A percentile compares a stretch with the other conserved stretches of the same genome.
phyloP scores from a whole-genome alignment of 2,329 filamentous ascomycete species.

The Thielaviopsis punctulata region DNA sequence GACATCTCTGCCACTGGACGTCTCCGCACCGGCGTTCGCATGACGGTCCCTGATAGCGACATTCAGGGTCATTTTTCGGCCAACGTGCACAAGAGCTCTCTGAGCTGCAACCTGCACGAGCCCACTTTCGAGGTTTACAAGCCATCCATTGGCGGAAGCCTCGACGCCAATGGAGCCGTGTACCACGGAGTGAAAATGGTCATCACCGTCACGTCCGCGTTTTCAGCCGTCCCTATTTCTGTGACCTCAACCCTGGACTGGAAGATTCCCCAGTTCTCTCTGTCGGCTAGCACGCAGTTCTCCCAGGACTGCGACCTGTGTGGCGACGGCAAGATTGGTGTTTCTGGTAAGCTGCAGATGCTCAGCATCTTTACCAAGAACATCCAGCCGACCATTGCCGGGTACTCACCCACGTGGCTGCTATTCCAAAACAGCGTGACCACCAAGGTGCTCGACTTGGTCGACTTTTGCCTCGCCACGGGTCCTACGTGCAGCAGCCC shows the following conservation, averaged over 20 bases:
- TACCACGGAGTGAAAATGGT: not conserved
- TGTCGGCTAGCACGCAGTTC: not conserved
- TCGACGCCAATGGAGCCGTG: not conserved
- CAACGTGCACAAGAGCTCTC: not conserved
- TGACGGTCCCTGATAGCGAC: slow-evolving; percentile 10
- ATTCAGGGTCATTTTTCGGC: not conserved
- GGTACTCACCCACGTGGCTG: not conserved
- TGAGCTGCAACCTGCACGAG: not conserved
- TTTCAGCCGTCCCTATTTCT: not conserved
- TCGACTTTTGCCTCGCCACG: slow-evolving; percentile 2
- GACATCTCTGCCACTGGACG: not conserved
- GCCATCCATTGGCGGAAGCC: not conserved
- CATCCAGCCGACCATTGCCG: not conserved
- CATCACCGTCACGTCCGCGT: not conserved
- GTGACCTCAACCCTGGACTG: not conserved
- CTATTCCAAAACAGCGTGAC: not conserved
- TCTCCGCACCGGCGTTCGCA: not conserved
- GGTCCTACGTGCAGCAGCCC: not conserved
- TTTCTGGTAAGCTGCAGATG: not conserved
- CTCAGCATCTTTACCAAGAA: not conserved
- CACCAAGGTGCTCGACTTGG: not conserved
- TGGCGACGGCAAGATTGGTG: not conserved
- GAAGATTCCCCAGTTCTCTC: slow-evolving; percentile 3
- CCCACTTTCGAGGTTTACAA: slow-evolving; percentile 1
- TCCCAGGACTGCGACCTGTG: slow-evolving; percentile 1